Base-by-base conservation (phyloP, 805 yeast genomes). In the Brettanomyces anomalus region DNA sequence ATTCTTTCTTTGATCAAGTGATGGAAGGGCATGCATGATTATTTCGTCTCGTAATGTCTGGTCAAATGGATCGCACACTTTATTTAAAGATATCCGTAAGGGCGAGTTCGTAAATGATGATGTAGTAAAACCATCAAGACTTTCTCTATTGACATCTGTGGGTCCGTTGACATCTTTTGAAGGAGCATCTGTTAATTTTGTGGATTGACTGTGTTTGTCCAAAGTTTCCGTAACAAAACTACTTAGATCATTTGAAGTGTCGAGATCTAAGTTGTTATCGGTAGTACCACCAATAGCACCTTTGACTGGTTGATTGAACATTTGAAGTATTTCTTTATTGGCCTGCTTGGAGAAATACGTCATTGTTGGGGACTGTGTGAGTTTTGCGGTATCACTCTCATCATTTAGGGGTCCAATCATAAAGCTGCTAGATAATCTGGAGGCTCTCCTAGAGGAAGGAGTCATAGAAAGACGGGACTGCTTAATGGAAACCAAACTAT, bases 321-420 rank as follows among this genome's bases (percentile, higher is more conserved):
- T 84, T 14, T 76, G 72, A 47, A 74, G 66, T 0, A 87, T 80
- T 50, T 86, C 96, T 43, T 77, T 74, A 44, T 78, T 73, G 2
- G 95, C 90, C 52, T 79, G 77, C 40, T 78, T 77, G 0, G 95
- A 82, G 55, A 73, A 81, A 54, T 81, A 64, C 0, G 96, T 88
- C 49, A 83, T 72, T 0, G 96, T 87, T 1, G 94, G 95, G 0
- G 94, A 82, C 13, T 68, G 65, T 3, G 77, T 72, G 26, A 49
- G 41, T 37, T 48, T 52, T 20, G 54, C 26, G 35, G 35, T 38
- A 19, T 38, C 35, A 13, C 31, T 28, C 6, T 36, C 39, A 6
- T 44, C 46, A 16, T 37, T 37, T 16, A 39, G 30, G 5, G 36
- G 10, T 11, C 37, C 42, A 32, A 33, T 19, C 24, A 39, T 15